Conservation (phyloP, 2,329 filamentous ascomycete genomes). For the Phaeoacremonium minimum region DNA sequence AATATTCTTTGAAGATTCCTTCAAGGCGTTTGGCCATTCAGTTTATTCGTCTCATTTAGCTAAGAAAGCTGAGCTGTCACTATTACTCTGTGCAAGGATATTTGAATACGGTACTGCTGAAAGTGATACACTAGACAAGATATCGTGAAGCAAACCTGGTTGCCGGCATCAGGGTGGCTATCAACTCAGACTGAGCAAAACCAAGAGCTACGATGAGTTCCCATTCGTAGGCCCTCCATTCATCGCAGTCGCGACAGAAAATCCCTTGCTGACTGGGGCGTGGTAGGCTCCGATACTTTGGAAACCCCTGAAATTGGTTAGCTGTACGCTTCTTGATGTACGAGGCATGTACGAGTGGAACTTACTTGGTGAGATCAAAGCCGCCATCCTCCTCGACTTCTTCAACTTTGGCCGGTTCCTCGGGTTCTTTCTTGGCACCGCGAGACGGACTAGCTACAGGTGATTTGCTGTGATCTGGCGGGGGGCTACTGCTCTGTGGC, state of each 20-base stretch:
- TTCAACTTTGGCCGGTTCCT: conserved; percentile 13
- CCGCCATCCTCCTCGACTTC: conserved; percentile 44
- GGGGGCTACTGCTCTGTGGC: conserved; percentile 56
- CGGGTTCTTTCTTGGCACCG: conserved; percentile 12
- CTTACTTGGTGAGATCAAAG: conserved; percentile 57
- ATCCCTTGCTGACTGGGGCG: conserved; percentile 1
- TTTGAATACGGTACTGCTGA: no score
- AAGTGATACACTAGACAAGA: no score
- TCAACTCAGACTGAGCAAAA: no score
- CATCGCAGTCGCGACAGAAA: not conserved
- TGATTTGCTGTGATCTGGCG: conserved; percentile 42
- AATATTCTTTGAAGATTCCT: no score
- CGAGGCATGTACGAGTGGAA: not conserved
- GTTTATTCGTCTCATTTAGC: no score
- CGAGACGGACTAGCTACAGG: conserved; percentile 48
- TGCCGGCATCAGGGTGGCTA: no score
- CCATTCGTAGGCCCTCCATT: no score
- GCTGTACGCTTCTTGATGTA: conserved; percentile 14
- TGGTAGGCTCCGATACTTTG: conserved; percentile 63
- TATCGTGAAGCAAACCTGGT: no score
- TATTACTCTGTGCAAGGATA: no score
- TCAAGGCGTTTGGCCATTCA: no score
- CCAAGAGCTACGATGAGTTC: no score
- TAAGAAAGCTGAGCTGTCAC: no score
- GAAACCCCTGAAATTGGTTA: conserved; percentile 46